Base-by-base conservation (phyloP, 805 yeast species). In the Saccharomyces mikatae region DNA sequence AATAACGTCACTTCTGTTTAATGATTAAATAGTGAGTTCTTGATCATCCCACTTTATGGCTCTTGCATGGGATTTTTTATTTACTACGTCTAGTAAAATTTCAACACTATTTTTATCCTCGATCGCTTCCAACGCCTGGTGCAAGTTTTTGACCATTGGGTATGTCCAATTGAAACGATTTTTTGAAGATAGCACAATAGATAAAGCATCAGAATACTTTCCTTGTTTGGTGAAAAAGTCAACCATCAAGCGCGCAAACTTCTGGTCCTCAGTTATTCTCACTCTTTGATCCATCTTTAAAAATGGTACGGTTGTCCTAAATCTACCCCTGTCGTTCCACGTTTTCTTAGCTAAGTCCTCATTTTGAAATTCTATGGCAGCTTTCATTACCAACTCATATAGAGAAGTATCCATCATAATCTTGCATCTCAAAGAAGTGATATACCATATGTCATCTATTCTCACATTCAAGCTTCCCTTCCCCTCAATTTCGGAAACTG, bases 311-410 rank as follows among this genome's bases (percentile, higher is more conserved):
- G 87, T 76, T 55, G 80, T 80, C 51, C 97, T 75, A 70, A 78
- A 89, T 24, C 66, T 57, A 2, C 97, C 97, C 62, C 97, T 79
- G 62, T 87, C 96, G 1, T 71, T 68, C 96, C 96, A 90, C 1
- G 87, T 74, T 27, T 71, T 68, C 54, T 81, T 82, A 3, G 90
- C 91, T 64, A 86, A 80, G 0, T 73, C 74, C 46, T 76, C 67
- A 61, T 84, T 79, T 44, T 76, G 74, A 62, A 79, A 79, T 49
- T 74, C 73, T 11, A 78, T 77, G 1, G 92, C 87, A 0, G 92
- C 92, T 54, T 79, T 75, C 62, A 89, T 71, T 8, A 87, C 83
- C 29, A 83, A 72, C 50, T 77, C 78, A 64, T 86, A 89, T 1
- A 83, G 65, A 32, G 77, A 66, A 44, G 81, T 77, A 54, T 71